Percentiles rank a stretch among this genome's conserved stretches.
phyloP scores from a whole-genome alignment of 2,329 filamentous ascomycete species.

The Zarea fungicola region DNA sequence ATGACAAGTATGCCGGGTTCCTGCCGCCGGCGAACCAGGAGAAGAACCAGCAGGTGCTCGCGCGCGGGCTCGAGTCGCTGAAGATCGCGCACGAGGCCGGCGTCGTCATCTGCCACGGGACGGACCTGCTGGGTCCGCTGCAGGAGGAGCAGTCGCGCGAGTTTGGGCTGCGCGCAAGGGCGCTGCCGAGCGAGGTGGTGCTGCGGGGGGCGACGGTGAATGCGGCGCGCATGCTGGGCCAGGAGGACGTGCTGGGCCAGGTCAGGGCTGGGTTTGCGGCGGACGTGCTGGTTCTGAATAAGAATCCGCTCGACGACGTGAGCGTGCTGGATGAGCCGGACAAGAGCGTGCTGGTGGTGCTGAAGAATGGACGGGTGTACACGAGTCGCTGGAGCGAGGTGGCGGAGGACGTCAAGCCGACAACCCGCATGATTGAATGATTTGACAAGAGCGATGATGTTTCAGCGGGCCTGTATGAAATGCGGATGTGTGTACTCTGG shows the following conservation, averaged over 20 bases:
- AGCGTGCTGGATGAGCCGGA: slow-evolving; percentile 44
- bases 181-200: slow-evolving; percentile 20
- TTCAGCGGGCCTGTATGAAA: no score
- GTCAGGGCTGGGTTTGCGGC: slow-evolving; percentile 45
- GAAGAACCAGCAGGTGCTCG: slow-evolving; percentile 49
- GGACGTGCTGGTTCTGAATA: slow-evolving; percentile 47
- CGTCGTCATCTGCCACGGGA: slow-evolving; percentile 51
- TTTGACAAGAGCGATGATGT: no score
- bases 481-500: no score
- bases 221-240: slow-evolving; percentile 43
- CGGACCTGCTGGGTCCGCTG: slow-evolving; percentile 30
- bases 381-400: slow-evolving; percentile 24
- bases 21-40: slow-evolving; percentile 36
- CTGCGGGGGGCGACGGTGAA: slow-evolving; percentile 37
- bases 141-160: slow-evolving; percentile 27
- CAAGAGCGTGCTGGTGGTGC: slow-evolving; percentile 42
- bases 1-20: slow-evolving; percentile 37
- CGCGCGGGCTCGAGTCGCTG: slow-evolving; percentile 40
- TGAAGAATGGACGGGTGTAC: slow-evolving; percentile 47
- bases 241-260: slow-evolving; percentile 43
- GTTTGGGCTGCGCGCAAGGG: slow-evolving; percentile 25
- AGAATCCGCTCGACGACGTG: slow-evolving; percentile 52
- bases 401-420: slow-evolving; percentile 10
- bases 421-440: background rate
- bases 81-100: slow-evolving; percentile 46